Conservation (phyloP, 2,329 filamentous ascomycete species). For the Lasiodiplodia sp. region DNA sequence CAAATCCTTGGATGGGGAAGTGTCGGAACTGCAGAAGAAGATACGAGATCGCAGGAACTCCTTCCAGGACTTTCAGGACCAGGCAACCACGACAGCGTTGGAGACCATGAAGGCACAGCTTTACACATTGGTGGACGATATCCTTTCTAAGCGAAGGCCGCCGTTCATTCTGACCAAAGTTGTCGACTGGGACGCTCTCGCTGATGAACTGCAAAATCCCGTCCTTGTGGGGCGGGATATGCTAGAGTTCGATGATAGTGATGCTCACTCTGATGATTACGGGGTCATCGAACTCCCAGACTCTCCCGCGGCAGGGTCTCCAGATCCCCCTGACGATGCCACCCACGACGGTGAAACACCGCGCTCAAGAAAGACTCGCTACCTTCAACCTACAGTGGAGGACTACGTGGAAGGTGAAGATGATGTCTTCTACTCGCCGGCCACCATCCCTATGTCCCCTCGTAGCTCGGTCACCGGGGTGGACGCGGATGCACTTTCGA, state of each 20-base stretch:
- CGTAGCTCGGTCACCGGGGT: not conserved
- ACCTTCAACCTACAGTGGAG: slow-evolving; percentile 11
- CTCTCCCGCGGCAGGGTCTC: not conserved
- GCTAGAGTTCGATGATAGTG: not conserved
- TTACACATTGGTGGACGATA: slow-evolving; percentile 12
- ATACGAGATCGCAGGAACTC: slow-evolving; percentile 1
- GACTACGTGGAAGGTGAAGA: slow-evolving; percentile 13
- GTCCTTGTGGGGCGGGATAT: not conserved
- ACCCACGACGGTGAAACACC: not conserved
- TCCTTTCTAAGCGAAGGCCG: not conserved
- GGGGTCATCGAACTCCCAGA: slow-evolving; percentile 4
- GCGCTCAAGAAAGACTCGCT: not conserved
- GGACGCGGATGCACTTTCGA: too few relatives aligned
- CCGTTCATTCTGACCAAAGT: slow-evolving; percentile 12
- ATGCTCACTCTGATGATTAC: not conserved
- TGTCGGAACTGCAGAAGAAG: slow-evolving; percentile 1
- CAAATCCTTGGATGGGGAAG: not conserved
- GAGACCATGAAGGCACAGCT: slow-evolving; percentile 17
- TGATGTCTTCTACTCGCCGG: not conserved
- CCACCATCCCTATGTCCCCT: not conserved
- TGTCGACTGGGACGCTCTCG: slow-evolving; percentile 25
- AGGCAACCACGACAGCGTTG: not conserved
- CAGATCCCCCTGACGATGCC: not conserved
- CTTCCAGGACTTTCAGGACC: not conserved
- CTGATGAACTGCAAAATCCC: slow-evolving; percentile 7